These are phyloP conservation scores for Teunomyces barrocoloradensis DNA, from an alignment of 805 yeast species.

Conservation along the genomic window DNA sequence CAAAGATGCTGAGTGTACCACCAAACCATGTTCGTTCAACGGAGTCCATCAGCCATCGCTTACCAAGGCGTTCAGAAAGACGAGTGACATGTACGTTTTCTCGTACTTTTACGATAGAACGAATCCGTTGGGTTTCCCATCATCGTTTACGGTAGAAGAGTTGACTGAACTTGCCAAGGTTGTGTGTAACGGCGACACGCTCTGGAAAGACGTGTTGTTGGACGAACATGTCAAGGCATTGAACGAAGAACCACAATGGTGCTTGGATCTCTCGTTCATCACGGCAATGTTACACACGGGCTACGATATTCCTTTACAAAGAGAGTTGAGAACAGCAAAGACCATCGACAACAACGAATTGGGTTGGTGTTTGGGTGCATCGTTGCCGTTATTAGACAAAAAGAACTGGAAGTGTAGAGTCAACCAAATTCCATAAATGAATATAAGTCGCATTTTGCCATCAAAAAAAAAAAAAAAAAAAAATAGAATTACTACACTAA, in stretches of 20 bases:
- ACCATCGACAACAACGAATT: constrained; percentile 85
- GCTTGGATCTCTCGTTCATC: constrained; percentile 88
- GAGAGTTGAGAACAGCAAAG: constrained; percentile 92
- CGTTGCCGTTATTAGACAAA: constrained; percentile 80
- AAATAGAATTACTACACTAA: too few relatives aligned
- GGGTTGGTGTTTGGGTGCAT: constrained; percentile 99
- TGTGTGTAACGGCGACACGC: constrained; percentile 80
- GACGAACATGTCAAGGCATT: constrained; percentile 67
- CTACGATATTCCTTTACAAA: constrained; percentile 84
- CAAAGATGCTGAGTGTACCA: constrained; percentile 74
- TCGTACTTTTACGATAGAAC: constrained; percentile 96
- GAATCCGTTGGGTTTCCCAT: constrained; percentile 92
- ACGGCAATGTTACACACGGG: constrained; percentile 91
- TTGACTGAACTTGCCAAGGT: constrained; percentile 73
- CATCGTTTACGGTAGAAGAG: constrained; percentile 81
- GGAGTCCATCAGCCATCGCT: constrained; percentile 97
- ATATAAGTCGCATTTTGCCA: neutral
- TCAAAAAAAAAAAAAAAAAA: neutral
- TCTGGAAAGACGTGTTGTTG: constrained; percentile 71
- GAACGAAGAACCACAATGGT: constrained; percentile 85
- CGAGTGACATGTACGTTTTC: constrained; percentile 81
- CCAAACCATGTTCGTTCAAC: constrained; percentile 89
- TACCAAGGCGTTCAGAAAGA: constrained; percentile 65
- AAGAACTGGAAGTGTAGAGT: constrained; percentile 64
- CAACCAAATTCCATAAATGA: neutral